phyloP scores from a whole-genome alignment of 2,329 filamentous ascomycete genomes.

The Ophiocordyceps camponoti-rufipedis region DNA sequence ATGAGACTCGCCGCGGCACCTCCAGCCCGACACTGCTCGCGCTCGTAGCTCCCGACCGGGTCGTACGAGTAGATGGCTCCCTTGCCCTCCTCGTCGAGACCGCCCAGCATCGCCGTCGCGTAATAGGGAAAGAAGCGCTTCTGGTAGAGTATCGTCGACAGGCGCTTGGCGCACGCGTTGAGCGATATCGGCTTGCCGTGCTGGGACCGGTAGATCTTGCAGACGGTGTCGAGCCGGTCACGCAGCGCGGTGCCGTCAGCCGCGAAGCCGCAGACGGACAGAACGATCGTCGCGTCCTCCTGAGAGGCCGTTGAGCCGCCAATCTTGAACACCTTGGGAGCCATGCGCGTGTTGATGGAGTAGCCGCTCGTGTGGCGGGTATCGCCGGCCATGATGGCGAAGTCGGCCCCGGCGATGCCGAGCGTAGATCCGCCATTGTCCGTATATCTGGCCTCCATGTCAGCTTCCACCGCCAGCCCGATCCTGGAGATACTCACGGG shows the following conservation, averaged over 20 bases:
- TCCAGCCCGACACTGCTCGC: constrained; percentile 86
- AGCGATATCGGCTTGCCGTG: constrained; percentile 94
- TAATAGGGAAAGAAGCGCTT: constrained; percentile 99
- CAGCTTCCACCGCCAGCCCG: constrained; percentile 1
- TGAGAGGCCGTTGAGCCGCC: constrained; percentile 78
- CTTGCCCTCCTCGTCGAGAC: constrained; percentile 83
- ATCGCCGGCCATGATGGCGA: constrained; percentile 92
- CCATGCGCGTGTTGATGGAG: constrained; percentile 95
- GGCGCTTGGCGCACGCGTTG: constrained; percentile 81
- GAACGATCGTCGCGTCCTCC: constrained; percentile 67
- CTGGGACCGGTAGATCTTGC: constrained; percentile 98
- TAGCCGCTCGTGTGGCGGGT: constrained; percentile 91
- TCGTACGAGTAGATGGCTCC: constrained; percentile 96
- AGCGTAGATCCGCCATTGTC: constrained; percentile 96
- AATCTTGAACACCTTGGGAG: constrained; percentile 93
- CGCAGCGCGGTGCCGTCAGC: constrained; percentile 88
- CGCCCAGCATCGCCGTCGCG: constrained; percentile 82
- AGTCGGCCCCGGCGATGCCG: constrained; percentile 84
- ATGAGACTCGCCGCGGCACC: constrained; percentile 87
- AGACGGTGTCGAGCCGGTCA: constrained; percentile 81
- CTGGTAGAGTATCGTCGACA: constrained; percentile 88
- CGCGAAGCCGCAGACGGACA: constrained; percentile 90
- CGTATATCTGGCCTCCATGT: constrained; percentile 50
- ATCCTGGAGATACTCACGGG: constrained; percentile 41
- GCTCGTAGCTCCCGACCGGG: constrained; percentile 91